Percentiles rank a stretch among this genome's conserved stretches.
Conservation (phyloP, 2,329 filamentous ascomycete genomes). For the Fusarium bulbicola region DNA sequence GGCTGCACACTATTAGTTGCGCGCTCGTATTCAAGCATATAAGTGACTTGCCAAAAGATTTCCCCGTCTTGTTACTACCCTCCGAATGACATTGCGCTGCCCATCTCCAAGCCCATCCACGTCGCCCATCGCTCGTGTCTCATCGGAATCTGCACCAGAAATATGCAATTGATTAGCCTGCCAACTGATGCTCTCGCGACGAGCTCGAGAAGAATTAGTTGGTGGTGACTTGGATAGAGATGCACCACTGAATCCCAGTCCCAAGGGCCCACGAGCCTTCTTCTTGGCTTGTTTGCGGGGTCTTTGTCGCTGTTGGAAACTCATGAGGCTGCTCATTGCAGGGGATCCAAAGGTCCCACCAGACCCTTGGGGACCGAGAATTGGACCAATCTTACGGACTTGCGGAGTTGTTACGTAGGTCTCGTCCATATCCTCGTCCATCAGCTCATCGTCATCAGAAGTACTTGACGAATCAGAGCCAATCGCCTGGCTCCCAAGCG, state of each 20-base stretch:
- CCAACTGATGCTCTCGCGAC: slow-evolving; percentile 89
- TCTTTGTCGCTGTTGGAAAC: slow-evolving; percentile 81
- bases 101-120: slow-evolving; percentile 60
- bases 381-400: slow-evolving; percentile 66
- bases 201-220: slow-evolving; percentile 58
- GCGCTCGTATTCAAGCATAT: background rate
- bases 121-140: slow-evolving; percentile 72
- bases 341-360: slow-evolving; percentile 73
- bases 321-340: slow-evolving; percentile 79
- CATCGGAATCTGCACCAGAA: slow-evolving; percentile 75
- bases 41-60: slow-evolving; percentile 78
- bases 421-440: slow-evolving; percentile 82
- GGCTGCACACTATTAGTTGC: slow-evolving; percentile 66
- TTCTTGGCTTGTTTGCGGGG: slow-evolving; percentile 73
- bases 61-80: slow-evolving; percentile 84
- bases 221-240: slow-evolving; percentile 79
- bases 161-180: slow-evolving; percentile 90
- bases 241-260: slow-evolving; percentile 60
- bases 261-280: slow-evolving; percentile 59
- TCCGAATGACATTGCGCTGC: slow-evolving; percentile 79
- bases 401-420: slow-evolving; percentile 86
- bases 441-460: slow-evolving; percentile 74
- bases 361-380: slow-evolving; percentile 58
- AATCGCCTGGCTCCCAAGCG: slow-evolving; percentile 75
- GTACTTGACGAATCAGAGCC: slow-evolving; percentile 81